A percentile compares a stretch with the other conserved stretches of the same genome.
phyloP scores from a whole-genome alignment of 345 rosid species.

The Arabidopsis arenosa region DNA sequence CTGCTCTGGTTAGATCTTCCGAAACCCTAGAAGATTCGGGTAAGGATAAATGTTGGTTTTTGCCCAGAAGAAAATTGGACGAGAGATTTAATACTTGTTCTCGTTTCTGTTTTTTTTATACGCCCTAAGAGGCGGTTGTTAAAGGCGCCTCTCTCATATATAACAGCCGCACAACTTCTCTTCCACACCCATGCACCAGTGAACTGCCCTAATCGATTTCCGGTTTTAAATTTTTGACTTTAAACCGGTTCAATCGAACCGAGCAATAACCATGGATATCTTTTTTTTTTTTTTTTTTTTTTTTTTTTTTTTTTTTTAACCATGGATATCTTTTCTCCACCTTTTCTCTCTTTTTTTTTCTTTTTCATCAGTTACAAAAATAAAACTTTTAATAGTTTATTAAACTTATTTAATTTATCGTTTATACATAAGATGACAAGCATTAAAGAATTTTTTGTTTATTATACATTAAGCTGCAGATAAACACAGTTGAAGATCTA shows the following conservation, averaged over 20 bases:
- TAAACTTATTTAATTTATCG: too few species aligned
- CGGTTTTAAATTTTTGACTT: constrained; percentile 5
- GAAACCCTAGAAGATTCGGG: constrained; percentile 39
- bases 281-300: not conserved
- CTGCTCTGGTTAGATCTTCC: constrained; percentile 33
- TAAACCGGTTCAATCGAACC: constrained; percentile 22
- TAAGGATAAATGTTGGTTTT: constrained; percentile 32
- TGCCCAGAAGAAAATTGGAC: constrained; percentile 38
- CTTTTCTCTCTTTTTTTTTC: not conserved
- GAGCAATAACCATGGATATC: not conserved
- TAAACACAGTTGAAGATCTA: constrained; percentile 1
- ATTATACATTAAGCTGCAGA: not conserved
- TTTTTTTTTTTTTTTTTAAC: not conserved
- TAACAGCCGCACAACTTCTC: constrained; percentile 41
- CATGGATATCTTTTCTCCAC: not conserved
- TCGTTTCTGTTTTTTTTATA: constrained; percentile 53
- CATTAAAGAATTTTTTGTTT: not conserved
- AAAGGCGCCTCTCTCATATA: constrained; percentile 48
- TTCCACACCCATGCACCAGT: constrained; percentile 40
- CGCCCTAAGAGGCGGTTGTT: constrained; percentile 45
- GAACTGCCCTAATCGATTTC: constrained; percentile 64
- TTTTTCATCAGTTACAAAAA: too few species aligned
- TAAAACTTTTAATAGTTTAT: too few species aligned
- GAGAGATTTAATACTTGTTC: constrained; percentile 62
- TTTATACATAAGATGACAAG: not conserved